Evolutionary conservation across 495 filamentous ascomycete genomes (phyloP).

Genomic region (Aspergillus diversus): DNA sequence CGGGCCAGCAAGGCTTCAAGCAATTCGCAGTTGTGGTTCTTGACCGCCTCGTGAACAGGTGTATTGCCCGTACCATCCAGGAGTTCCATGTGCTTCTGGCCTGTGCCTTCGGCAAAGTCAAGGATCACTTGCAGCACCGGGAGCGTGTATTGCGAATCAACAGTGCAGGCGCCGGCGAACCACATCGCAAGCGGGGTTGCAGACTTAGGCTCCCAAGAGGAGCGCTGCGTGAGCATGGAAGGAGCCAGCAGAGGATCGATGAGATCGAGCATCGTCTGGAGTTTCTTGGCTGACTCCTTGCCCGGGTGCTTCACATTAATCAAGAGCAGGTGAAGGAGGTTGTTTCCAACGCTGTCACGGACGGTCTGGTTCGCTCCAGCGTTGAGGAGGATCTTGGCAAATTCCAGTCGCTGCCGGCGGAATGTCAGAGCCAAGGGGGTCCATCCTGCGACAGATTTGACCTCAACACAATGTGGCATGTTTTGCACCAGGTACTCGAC

Average conservation of each 20-base stretch:
- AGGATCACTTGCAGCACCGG: conserved; percentile 32
- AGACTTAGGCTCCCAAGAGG: conserved; percentile 40
- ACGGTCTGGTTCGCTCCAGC: conserved; percentile 67
- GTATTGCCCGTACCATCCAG: conserved; percentile 72
- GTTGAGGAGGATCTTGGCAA: conserved; percentile 61
- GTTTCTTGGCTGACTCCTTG: conserved; percentile 25
- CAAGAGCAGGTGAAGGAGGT: conserved; percentile 63
- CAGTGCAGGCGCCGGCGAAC: conserved; percentile 16
- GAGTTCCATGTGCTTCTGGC: conserved; percentile 57
- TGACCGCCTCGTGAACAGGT: conserved; percentile 60
- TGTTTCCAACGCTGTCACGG: conserved; percentile 56
- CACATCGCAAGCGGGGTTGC: conserved; percentile 54
- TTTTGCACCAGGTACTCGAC: conserved; percentile 63
- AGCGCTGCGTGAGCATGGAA: conserved; percentile 51
- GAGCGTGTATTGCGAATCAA: conserved; percentile 1
- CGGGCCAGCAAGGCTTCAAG: conserved; percentile 55
- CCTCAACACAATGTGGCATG: conserved; percentile 60
- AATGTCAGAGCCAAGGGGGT: conserved; percentile 68
- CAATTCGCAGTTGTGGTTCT: conserved; percentile 34
- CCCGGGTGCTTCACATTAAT: conserved; percentile 1
- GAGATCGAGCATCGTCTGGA: conserved; percentile 52
- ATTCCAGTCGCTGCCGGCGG: conserved; percentile 48
- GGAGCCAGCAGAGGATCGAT: conserved; percentile 53
- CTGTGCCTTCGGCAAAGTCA: conserved; percentile 50
- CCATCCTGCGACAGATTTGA: conserved; percentile 53